A percentile compares a stretch with the other conserved stretches of the same genome.
phyloP scores from a whole-genome alignment of 768 basidiomycete genomes.

The Amanita muscaria region DNA sequence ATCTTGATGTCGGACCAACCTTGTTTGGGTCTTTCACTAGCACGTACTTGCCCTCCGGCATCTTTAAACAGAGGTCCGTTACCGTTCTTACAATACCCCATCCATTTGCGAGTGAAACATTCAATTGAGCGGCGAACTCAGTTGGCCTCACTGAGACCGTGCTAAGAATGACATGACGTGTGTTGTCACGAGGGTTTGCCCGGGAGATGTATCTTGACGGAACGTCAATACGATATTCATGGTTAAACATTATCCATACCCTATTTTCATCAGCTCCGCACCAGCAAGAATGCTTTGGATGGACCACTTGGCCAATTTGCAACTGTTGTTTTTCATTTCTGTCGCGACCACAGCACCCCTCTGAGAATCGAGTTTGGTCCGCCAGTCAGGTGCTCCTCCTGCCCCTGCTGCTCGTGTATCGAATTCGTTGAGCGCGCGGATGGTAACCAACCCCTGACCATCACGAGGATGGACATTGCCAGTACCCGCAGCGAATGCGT shows the following conservation, averaged over 20 bases:
- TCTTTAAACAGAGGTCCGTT: constrained; percentile 89
- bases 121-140: constrained; percentile 92
- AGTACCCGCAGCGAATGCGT: constrained; percentile 67
- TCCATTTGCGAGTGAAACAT: constrained; percentile 89
- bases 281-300: constrained; percentile 93
- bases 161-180: constrained; percentile 91
- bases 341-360: constrained; percentile 96
- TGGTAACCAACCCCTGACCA: constrained; percentile 76
- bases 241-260: constrained; percentile 34
- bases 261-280: constrained; percentile 94
- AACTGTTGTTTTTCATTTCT: constrained; percentile 99
- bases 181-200: constrained; percentile 87
- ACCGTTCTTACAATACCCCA: constrained; percentile 98
- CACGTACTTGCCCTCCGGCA: constrained; percentile 97
- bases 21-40: constrained; percentile 97
- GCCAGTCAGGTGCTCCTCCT: constrained; percentile 98
- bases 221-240: constrained; percentile 9
- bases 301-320: constrained; percentile 96
- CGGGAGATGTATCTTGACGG: constrained; percentile 83
- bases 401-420: constrained; percentile 84
- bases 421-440: constrained; percentile 96
- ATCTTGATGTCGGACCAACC: constrained; percentile 37
- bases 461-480: constrained; percentile 52
- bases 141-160: constrained; percentile 90
- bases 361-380: constrained; percentile 92